Evolutionary conservation across 495 filamentous ascomycete species (phyloP).

Genomic region (Xylaria sp.): DNA sequence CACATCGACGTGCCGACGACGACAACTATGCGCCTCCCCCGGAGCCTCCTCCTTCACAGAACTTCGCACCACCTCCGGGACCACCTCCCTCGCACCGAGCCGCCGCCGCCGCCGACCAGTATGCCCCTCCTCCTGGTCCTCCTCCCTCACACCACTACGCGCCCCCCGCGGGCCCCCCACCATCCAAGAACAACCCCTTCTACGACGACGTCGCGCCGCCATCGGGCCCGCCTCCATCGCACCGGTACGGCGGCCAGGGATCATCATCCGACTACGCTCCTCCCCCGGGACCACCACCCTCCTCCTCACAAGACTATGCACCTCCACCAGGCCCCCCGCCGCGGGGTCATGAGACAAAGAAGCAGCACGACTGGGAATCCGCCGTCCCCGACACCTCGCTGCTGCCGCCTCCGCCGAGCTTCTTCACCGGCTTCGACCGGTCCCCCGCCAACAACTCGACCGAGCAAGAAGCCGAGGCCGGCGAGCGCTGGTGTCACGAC

Average conservation of each 20-base stretch:
- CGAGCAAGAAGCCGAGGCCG: constrained; percentile 70
- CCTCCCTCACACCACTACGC: constrained; percentile 48
- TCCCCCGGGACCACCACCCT: constrained; percentile 43
- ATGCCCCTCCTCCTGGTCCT: constrained; percentile 43
- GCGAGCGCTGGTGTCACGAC: constrained; percentile 70
- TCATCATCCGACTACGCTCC: constrained; percentile 37
- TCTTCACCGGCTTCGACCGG: constrained; percentile 65
- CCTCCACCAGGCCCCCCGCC: constrained; percentile 59
- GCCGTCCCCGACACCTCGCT: constrained; percentile 79
- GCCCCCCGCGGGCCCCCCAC: constrained; percentile 49
- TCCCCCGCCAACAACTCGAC: constrained; percentile 81
- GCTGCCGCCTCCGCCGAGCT: constrained; percentile 80
- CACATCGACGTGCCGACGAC: constrained; percentile 16
- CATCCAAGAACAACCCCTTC: constrained; percentile 33
- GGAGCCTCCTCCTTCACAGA: constrained; percentile 45
- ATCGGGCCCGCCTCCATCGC: constrained; percentile 32
- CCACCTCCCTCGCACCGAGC: constrained; percentile 23
- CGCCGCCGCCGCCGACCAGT: constrained; percentile 28
- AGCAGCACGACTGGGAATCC: constrained; percentile 83
- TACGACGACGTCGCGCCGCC: constrained; percentile 28
- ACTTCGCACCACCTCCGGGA: constrained; percentile 46
- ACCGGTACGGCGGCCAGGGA: constrained; percentile 4
- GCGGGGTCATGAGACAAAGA: constrained; percentile 40
- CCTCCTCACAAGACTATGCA: constrained; percentile 43
- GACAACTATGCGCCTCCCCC: constrained; percentile 38